A percentile compares a stretch with the other conserved stretches of the same genome.
phyloP scores from a whole-genome alignment of 106 monocot genomes.

The Dioscorea zingiberensis region DNA sequence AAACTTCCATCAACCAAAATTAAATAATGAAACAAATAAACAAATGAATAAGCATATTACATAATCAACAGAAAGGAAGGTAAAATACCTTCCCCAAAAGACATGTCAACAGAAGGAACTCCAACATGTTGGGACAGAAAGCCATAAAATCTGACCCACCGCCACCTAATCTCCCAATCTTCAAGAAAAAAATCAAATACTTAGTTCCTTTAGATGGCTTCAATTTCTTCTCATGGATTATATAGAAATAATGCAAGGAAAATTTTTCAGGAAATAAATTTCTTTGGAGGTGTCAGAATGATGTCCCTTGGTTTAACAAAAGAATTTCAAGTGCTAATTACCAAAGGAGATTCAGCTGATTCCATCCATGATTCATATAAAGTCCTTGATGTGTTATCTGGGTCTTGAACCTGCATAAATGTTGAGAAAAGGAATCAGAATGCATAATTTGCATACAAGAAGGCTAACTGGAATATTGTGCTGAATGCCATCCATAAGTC shows the following conservation, averaged over 20 bases:
- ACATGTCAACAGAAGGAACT: constrained; percentile 66
- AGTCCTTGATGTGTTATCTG: constrained; percentile 63
- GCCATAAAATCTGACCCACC: constrained; percentile 64
- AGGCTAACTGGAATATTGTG: too few relatives aligned
- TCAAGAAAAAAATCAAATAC: constrained; percentile 9
- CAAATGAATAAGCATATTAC: not conserved
- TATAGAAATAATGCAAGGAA: too few relatives aligned
- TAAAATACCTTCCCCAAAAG: constrained; percentile 53
- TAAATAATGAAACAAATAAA: too few relatives aligned
- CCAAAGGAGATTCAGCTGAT: constrained; percentile 28
- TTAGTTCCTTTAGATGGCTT: not conserved
- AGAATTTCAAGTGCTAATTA: constrained; percentile 15
- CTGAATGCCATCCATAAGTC: too few relatives aligned
- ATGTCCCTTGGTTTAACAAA: not conserved
- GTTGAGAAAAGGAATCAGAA: constrained; percentile 1
- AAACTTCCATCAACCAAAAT: too few relatives aligned
- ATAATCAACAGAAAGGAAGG: not conserved
- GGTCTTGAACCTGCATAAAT: constrained; percentile 63
- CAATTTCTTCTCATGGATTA: too few relatives aligned
- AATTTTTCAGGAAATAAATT: too few relatives aligned
- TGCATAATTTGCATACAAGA: not conserved
- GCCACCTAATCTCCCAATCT: constrained; percentile 75
- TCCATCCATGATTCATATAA: constrained; percentile 66
- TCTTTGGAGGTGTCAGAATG: too few relatives aligned
- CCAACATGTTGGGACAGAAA: constrained; percentile 80